These are phyloP conservation scores for Sungouiozyma ichnusensis DNA, from an alignment of 805 yeast genomes.

Conservation along the genomic window DNA sequence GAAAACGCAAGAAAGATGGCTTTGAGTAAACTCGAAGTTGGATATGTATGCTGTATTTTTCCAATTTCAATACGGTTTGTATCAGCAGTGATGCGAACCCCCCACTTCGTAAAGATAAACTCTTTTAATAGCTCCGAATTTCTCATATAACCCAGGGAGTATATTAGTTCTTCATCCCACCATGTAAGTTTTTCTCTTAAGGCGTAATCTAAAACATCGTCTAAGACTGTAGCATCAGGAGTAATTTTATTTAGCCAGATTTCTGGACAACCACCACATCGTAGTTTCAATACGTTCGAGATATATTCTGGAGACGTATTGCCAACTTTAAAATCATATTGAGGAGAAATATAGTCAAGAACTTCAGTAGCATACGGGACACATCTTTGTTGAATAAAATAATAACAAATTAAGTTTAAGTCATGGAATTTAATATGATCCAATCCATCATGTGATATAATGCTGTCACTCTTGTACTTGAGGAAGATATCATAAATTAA, in stretches of 20 bases:
- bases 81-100: slow-evolving; percentile 1
- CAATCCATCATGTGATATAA: not conserved
- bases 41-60: slow-evolving; percentile 3
- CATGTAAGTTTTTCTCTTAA: slow-evolving; percentile 5
- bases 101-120: slow-evolving; percentile 16
- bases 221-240: slow-evolving; percentile 6
- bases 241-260: slow-evolving; percentile 12
- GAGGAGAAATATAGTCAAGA: not conserved
- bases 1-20: slow-evolving; percentile 17
- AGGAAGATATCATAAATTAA: not conserved
- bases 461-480: not conserved
- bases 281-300: slow-evolving; percentile 14
- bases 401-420: slow-evolving; percentile 1
- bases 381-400: not conserved
- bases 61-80: not conserved
- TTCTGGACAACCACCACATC: slow-evolving; percentile 21
- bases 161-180: slow-evolving; percentile 17
- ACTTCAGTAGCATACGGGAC: not conserved
- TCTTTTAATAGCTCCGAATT: slow-evolving; percentile 12
- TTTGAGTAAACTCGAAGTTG: slow-evolving; percentile 13
- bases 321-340: not conserved
- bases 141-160: slow-evolving; percentile 17
- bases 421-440: not conserved
- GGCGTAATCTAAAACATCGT: slow-evolving; percentile 8
- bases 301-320: slow-evolving; percentile 12